A percentile compares a stretch with the other conserved stretches of the same genome.
These are phyloP conservation scores for Aspergillus olivimuriae DNA, from an alignment of 495 filamentous ascomycete species.

Conservation along the genomic window DNA sequence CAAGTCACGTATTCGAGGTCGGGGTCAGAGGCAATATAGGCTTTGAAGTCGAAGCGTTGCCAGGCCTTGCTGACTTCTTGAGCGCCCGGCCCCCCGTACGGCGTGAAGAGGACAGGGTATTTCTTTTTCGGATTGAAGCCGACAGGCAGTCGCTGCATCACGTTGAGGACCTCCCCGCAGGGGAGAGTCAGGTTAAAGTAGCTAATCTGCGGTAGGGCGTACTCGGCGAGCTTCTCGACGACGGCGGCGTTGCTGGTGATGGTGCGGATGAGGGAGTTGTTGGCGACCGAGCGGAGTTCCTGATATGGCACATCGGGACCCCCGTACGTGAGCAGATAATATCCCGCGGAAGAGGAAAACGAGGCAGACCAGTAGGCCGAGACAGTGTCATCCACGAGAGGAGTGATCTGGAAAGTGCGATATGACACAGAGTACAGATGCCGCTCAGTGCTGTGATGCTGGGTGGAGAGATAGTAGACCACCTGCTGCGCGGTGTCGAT, in stretches of 20 bases:
- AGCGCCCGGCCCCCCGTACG: slow-evolving; percentile 14
- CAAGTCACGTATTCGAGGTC: slow-evolving; percentile 18
- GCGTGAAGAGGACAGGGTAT: slow-evolving; percentile 15
- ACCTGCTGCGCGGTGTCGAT: slow-evolving; percentile 10
- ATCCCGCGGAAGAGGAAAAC: slow-evolving; percentile 10
- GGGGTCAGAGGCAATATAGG: slow-evolving; percentile 13
- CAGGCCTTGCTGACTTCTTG: slow-evolving; percentile 12
- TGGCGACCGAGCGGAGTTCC: slow-evolving; percentile 13
- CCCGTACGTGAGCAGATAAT: slow-evolving; percentile 12
- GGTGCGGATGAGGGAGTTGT: slow-evolving; percentile 9
- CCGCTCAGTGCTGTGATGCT: slow-evolving; percentile 15
- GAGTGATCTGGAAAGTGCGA: slow-evolving; percentile 8
- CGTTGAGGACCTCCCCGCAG: slow-evolving; percentile 12
- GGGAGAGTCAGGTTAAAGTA: slow-evolving; percentile 14
- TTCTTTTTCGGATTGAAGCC: slow-evolving; percentile 10
- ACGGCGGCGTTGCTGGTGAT: slow-evolving; percentile 12
- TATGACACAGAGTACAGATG: slow-evolving; percentile 17
- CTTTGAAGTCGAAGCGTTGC: slow-evolving; percentile 10
- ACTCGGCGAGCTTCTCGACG: slow-evolving; percentile 7
- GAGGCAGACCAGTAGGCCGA: slow-evolving; percentile 14
- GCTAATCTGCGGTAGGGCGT: slow-evolving; percentile 11
- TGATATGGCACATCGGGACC: slow-evolving; percentile 17
- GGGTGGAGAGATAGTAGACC: slow-evolving; percentile 15
- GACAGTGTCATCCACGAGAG: slow-evolving; percentile 13
- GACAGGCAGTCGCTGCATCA: slow-evolving; percentile 14